Evolutionary conservation across 495 filamentous ascomycete genomes (phyloP).

Genomic region (Hypomontagnella submonticulosa): DNA sequence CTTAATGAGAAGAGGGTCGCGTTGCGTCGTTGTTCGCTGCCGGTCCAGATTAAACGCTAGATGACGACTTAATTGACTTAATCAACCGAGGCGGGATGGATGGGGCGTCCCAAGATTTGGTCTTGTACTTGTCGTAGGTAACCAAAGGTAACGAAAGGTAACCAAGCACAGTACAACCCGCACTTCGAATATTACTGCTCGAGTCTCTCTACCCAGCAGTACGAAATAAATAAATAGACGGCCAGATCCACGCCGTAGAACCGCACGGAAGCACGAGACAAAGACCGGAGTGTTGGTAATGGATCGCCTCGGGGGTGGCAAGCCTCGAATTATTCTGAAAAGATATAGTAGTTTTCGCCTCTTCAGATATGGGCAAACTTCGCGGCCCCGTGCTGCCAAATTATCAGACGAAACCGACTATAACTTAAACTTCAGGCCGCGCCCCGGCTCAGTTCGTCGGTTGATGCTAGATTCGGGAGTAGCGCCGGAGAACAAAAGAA

Average conservation of each 20-base stretch:
- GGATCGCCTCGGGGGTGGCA: slow-evolving; percentile 13
- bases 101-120: neutral
- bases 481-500: slow-evolving; percentile 7
- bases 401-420: slow-evolving; percentile 15
- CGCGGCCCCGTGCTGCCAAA: slow-evolving; percentile 24
- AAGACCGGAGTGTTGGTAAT: slow-evolving; percentile 32
- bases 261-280: slow-evolving; percentile 29
- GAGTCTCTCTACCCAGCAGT: slow-evolving; percentile 15
- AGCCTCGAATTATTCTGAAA: slow-evolving; percentile 17
- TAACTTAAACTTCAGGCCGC: slow-evolving; percentile 2
- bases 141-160: slow-evolving; percentile 3
- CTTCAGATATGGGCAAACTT: slow-evolving; percentile 8
- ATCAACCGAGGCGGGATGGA: neutral
- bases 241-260: slow-evolving; percentile 23
- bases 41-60: slow-evolving; percentile 22
- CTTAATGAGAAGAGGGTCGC: slow-evolving; percentile 23
- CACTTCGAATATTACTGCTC: slow-evolving; percentile 16
- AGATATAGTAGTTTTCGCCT: slow-evolving; percentile 28
- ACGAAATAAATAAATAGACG: slow-evolving; percentile 20
- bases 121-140: neutral
- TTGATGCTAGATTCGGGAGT: slow-evolving; percentile 11
- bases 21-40: slow-evolving; percentile 13
- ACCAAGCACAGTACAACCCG: slow-evolving; percentile 25
- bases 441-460: slow-evolving; percentile 1
- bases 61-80: slow-evolving; percentile 5